phyloP scores from a whole-genome alignment of 2,329 filamentous ascomycete genomes.

The Trichoderma sp. region DNA sequence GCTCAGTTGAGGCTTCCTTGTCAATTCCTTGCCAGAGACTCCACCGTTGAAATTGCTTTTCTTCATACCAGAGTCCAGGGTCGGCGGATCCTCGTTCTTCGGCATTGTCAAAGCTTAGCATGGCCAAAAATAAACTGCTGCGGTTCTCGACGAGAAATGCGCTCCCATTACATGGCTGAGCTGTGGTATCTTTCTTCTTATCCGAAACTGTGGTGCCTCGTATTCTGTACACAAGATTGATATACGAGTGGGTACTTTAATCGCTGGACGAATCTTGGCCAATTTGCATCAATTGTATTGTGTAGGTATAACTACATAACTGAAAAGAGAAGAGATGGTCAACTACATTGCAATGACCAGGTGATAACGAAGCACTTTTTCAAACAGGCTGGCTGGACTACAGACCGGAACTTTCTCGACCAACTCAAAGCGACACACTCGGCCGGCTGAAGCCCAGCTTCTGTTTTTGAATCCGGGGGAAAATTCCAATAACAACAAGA shows the following conservation, averaged over 20 bases:
- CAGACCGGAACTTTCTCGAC: background rate
- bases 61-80: background rate
- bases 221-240: background rate
- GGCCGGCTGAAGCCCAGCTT: conserved; percentile 62
- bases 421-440: conserved; percentile 15
- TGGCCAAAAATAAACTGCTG: background rate
- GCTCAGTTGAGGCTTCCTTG: background rate
- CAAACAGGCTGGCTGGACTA: background rate
- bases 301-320: background rate
- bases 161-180: background rate
- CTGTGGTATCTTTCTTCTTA: background rate
- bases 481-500: conserved; percentile 67
- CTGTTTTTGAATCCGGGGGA: conserved; percentile 74
- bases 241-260: background rate
- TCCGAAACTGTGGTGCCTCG: background rate
- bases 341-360: background rate
- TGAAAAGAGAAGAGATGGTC: background rate
- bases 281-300: background rate
- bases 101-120: background rate
- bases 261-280: no score
- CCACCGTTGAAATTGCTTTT: background rate
- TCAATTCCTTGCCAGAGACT: background rate
- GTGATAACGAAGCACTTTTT: background rate
- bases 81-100: background rate
- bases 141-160: background rate